These are phyloP conservation scores for Scedosporium dehoogii DNA, from an alignment of 2,329 filamentous ascomycete genomes.

Conservation along the genomic window DNA sequence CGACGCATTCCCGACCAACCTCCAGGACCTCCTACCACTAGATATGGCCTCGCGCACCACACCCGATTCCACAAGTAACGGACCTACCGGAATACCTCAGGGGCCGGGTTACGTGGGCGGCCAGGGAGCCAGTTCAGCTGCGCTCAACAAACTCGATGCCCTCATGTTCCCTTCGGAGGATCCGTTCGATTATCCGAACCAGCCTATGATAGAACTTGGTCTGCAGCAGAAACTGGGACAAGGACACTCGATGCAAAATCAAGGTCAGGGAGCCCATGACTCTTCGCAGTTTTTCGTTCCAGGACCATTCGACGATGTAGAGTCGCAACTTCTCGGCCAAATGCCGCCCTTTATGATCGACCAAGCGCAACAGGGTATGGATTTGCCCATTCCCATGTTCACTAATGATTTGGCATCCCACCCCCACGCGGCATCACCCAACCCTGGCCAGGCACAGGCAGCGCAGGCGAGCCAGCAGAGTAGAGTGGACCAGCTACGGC, in stretches of 20 bases:
- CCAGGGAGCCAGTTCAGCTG: slow-evolving; percentile 21
- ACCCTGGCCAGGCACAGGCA: neutral
- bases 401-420: neutral
- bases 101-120: slow-evolving; percentile 11
- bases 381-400: slow-evolving; percentile 1
- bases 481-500: slow-evolving; percentile 10
- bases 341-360: slow-evolving; percentile 59
- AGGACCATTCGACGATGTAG: slow-evolving; percentile 52
- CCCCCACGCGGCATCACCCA: neutral
- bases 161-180: slow-evolving; percentile 76
- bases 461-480: slow-evolving; percentile 25
- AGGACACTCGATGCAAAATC: slow-evolving; percentile 16
- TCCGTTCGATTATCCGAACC: slow-evolving; percentile 70
- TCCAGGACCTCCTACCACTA: slow-evolving; percentile 34
- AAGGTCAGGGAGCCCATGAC: slow-evolving; percentile 20
- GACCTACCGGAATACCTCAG: slow-evolving; percentile 27
- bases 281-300: slow-evolving; percentile 39
- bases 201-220: slow-evolving; percentile 56
- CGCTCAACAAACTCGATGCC: slow-evolving; percentile 58
- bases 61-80: slow-evolving; percentile 32
- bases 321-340: slow-evolving; percentile 63
- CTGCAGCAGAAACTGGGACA: slow-evolving; percentile 24
- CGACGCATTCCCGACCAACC: slow-evolving; percentile 15
- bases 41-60: slow-evolving; percentile 33
- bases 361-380: slow-evolving; percentile 3